A percentile compares a stretch with the other conserved stretches of the same genome.
phyloP scores from a whole-genome alignment of 2,329 filamentous ascomycete genomes.

The Pseudomassariella vexata region DNA sequence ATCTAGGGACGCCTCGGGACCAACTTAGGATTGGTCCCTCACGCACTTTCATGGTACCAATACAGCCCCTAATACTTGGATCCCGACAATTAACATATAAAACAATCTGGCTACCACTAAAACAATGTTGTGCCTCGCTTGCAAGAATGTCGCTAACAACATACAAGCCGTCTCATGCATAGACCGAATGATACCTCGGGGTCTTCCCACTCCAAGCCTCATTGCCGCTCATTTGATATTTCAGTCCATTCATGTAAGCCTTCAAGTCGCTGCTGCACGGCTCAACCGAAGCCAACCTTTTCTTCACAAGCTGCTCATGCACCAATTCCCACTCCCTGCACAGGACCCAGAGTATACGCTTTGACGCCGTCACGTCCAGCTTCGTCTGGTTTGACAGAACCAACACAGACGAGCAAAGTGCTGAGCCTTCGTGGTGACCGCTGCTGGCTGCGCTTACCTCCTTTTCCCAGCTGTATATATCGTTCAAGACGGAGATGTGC shows the following conservation, averaged over 20 bases:
- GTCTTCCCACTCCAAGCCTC: slow-evolving; percentile 22
- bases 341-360: slow-evolving; percentile 12
- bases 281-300: background rate
- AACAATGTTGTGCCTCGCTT: too few species aligned
- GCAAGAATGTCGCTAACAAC: too few species aligned
- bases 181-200: too few species aligned
- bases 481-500: slow-evolving; percentile 31
- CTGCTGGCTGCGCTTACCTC: slow-evolving; percentile 17
- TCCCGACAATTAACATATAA: too few species aligned
- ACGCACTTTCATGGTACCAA: too few species aligned
- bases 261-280: slow-evolving; percentile 7
- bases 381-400: slow-evolving; percentile 19
- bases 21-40: too few species aligned
- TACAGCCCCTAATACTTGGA: too few species aligned
- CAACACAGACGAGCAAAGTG: slow-evolving; percentile 25
- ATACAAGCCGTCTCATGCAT: too few species aligned
- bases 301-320: slow-evolving; percentile 11
- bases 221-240: slow-evolving; percentile 23
- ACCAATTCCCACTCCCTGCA: slow-evolving; percentile 10
- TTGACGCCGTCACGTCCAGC: slow-evolving; percentile 12
- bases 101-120: too few species aligned
- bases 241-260: slow-evolving; percentile 25
- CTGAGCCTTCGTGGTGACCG: slow-evolving; percentile 16
- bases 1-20: too few species aligned
- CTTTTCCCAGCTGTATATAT: slow-evolving; percentile 32